These are phyloP conservation scores for Ampelomyces quisqualis DNA, from an alignment of 2,329 filamentous ascomycete genomes.

Conservation along the genomic window DNA sequence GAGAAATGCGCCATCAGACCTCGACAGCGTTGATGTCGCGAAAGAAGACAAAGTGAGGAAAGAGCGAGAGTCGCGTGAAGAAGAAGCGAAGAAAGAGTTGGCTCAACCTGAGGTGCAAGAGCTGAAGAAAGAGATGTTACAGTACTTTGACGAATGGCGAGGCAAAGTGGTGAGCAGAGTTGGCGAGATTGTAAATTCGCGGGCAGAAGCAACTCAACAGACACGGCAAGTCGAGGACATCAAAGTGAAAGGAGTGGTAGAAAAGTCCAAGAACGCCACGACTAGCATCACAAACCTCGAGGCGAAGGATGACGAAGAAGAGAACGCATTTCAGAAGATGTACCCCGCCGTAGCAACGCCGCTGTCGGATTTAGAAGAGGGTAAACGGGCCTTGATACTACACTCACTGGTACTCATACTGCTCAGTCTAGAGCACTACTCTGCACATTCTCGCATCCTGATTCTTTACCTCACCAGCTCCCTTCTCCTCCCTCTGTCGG, in stretches of 20 bases:
- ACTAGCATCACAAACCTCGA: slow-evolving; percentile 31
- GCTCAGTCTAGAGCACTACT: slow-evolving; percentile 76
- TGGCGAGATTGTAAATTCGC: slow-evolving; percentile 60
- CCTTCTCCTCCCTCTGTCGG: slow-evolving; percentile 64
- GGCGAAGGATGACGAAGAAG: slow-evolving; percentile 35
- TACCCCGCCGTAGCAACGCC: slow-evolving; percentile 46
- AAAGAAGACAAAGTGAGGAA: slow-evolving; percentile 38
- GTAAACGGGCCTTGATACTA: slow-evolving; percentile 67
- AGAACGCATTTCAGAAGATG: slow-evolving; percentile 44
- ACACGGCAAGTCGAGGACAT: slow-evolving; percentile 22
- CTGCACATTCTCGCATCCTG: slow-evolving; percentile 69
- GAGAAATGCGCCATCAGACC: slow-evolving; percentile 25
- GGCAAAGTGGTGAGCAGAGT: slow-evolving; percentile 68
- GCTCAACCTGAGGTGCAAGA: slow-evolving; percentile 58
- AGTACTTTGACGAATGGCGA: slow-evolving; percentile 80
- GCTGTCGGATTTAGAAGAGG: slow-evolving; percentile 59
- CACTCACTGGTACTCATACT: slow-evolving; percentile 71
- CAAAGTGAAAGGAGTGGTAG: slow-evolving; percentile 32
- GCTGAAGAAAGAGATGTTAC: slow-evolving; percentile 67
- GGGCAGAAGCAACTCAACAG: slow-evolving; percentile 38
- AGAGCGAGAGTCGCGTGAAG: slow-evolving; percentile 31
- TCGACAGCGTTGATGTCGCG: slow-evolving; percentile 27
- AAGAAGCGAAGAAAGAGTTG: slow-evolving; percentile 51
- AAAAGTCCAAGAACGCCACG: slow-evolving; percentile 22
- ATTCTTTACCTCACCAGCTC: slow-evolving; percentile 70